These are phyloP conservation scores for Yarrowia yakushimensis DNA, from an alignment of 805 yeast species.

Conservation along the genomic window DNA sequence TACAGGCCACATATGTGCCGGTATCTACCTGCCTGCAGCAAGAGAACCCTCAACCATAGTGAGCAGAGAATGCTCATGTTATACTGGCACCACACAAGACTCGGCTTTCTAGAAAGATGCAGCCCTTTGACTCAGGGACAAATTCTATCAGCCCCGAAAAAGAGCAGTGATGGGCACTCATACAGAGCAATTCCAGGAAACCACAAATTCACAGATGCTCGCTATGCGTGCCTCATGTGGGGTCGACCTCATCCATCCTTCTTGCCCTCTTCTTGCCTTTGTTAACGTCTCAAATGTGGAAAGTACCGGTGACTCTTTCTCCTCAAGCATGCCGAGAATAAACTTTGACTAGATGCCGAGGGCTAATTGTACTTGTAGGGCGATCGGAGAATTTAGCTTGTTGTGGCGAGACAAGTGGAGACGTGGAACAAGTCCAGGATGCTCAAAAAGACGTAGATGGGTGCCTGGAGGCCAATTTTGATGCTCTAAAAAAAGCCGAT, in stretches of 20 bases:
- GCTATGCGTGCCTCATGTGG: neutral
- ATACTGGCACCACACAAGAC: too few relatives aligned
- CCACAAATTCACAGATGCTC: neutral
- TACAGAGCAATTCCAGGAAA: neutral
- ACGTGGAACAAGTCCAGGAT: too few relatives aligned
- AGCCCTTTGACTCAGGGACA: conserved; percentile 17
- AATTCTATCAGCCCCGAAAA: conserved; percentile 7
- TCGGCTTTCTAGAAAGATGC: conserved; percentile 6
- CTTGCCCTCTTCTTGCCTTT: conserved; percentile 3
- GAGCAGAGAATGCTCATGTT: conserved; percentile 20
- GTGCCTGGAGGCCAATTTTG: too few relatives aligned
- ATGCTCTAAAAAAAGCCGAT: neutral
- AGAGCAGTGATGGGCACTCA: neutral
- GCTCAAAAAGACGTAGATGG: too few relatives aligned
- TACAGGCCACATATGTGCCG: too few relatives aligned
- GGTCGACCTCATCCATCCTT: neutral
- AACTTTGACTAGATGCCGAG: conserved; percentile 12
- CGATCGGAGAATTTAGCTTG: conserved; percentile 13
- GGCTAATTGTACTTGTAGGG: neutral
- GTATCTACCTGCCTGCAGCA: too few relatives aligned
- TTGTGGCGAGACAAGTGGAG: neutral
- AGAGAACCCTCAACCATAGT: too few relatives aligned
- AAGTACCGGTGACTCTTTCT: conserved; percentile 20
- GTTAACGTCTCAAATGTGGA: conserved; percentile 8
- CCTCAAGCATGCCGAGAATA: conserved; percentile 23